Percentiles rank a stretch among this genome's conserved stretches.
Conservation (phyloP, 2,329 filamentous ascomycete species). For the Claviceps maximensis region DNA sequence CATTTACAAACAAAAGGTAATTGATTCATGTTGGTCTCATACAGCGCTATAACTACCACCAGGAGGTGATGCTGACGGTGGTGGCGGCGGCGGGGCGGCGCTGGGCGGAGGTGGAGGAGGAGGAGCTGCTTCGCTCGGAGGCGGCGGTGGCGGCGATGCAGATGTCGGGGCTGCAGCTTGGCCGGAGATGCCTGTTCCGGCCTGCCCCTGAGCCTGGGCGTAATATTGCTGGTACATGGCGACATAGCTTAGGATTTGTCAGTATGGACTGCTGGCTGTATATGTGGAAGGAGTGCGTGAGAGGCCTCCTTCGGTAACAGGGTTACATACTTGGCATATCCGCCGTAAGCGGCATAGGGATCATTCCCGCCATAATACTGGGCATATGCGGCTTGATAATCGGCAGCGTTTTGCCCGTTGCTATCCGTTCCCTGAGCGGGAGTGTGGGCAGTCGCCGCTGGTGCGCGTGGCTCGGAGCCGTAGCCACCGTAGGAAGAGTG, state of each 20-base stretch:
- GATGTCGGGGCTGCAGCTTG: conserved; percentile 31
- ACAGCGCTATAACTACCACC: conserved; percentile 51
- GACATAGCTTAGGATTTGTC: conserved; percentile 32
- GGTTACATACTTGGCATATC: conserved; percentile 56
- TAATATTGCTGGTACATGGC: conserved; percentile 66
- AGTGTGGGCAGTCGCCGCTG: conserved; percentile 25
- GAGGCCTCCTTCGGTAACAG: not conserved
- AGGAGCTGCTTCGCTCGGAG: conserved; percentile 45
- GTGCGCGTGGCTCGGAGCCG: conserved; percentile 14
- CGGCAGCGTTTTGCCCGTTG: conserved; percentile 21
- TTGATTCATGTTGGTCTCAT: conserved; percentile 20
- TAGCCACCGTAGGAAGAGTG: conserved; percentile 18
- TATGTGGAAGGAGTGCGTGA: not conserved
- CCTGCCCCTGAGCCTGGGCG: conserved; percentile 33
- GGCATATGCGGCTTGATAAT: conserved; percentile 72
- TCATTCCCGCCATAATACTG: conserved; percentile 67
- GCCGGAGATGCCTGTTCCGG: conserved; percentile 25
- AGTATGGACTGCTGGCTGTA: conserved; percentile 10
- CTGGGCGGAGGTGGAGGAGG: conserved; percentile 38
- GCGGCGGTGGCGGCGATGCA: conserved; percentile 46
- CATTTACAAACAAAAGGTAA: not conserved
- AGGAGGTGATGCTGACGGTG: conserved; percentile 35
- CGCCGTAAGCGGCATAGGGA: conserved; percentile 83
- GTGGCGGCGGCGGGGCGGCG: conserved; percentile 36
- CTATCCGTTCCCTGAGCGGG: conserved; percentile 19